Percentiles rank a stretch among this genome's conserved stretches.
These are phyloP conservation scores for Termitomyces sp. DNA, from an alignment of 768 basidiomycete species.

Conservation along the genomic window DNA sequence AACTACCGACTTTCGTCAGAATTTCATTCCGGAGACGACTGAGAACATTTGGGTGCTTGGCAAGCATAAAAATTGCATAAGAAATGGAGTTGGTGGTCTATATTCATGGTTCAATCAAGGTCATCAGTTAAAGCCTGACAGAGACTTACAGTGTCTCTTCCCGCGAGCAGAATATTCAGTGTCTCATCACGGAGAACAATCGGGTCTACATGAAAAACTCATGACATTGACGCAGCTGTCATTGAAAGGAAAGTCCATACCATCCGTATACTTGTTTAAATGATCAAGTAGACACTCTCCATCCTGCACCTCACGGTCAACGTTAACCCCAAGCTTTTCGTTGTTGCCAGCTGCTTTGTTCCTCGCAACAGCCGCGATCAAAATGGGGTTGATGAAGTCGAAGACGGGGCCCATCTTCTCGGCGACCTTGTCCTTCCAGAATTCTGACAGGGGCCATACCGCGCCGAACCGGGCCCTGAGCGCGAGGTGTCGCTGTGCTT, in stretches of 20 bases:
- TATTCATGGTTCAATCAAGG: background rate
- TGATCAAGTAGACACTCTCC: constrained; percentile 42
- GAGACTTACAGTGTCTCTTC: constrained; percentile 44
- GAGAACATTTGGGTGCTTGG: constrained; percentile 36
- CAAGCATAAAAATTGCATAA: constrained; percentile 38
- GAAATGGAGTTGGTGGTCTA: constrained; percentile 37
- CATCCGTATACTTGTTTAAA: constrained; percentile 46
- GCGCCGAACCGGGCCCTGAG: constrained; percentile 31
- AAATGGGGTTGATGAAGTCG: constrained; percentile 49
- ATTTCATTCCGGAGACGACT: constrained; percentile 37
- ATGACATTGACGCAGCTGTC: constrained; percentile 1
- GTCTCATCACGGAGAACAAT: constrained; percentile 41
- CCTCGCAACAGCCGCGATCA: constrained; percentile 39
- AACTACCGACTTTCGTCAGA: constrained; percentile 30
- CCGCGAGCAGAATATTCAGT: constrained; percentile 53
- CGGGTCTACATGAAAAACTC: constrained; percentile 19
- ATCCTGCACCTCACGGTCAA: constrained; percentile 26
- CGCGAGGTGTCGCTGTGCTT: constrained; percentile 33
- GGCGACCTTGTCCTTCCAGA: constrained; percentile 41
- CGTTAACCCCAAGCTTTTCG: constrained; percentile 18
- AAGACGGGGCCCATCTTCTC: constrained; percentile 43
- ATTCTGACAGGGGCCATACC: constrained; percentile 47
- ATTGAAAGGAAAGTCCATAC: constrained; percentile 19
- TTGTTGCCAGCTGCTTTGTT: constrained; percentile 4
- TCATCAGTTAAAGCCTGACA: background rate